phyloP scores from a whole-genome alignment of 1,284 basidiomycete genomes.

The Trametes hirsuta region DNA sequence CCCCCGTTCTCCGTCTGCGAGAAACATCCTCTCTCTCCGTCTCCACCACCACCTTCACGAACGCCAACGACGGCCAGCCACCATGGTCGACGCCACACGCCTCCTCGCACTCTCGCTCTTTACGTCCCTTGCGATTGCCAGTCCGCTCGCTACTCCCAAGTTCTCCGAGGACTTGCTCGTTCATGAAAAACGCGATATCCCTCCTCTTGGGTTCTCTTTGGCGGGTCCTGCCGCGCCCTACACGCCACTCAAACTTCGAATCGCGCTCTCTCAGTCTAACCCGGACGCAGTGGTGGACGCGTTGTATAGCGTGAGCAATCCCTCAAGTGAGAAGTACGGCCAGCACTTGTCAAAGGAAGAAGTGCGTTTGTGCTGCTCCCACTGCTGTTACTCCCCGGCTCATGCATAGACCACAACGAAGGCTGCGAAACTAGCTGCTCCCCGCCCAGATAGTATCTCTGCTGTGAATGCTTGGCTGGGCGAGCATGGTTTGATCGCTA shows the following conservation, averaged over 20 bases:
- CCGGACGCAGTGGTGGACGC: constrained; percentile 39
- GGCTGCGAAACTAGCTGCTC: constrained; percentile 44
- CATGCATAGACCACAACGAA: constrained; percentile 13
- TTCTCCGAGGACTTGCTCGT: constrained; percentile 28
- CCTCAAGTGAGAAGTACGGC: constrained; percentile 35
- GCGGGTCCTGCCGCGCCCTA: constrained; percentile 31
- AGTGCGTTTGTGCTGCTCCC: constrained; percentile 23
- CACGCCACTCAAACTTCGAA: constrained; percentile 34
- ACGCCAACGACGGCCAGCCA: not conserved
- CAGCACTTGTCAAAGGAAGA: constrained; percentile 38
- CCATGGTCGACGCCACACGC: constrained; percentile 19
- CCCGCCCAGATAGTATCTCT: constrained; percentile 38
- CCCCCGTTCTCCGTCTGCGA: no score
- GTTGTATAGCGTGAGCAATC: constrained; percentile 39
- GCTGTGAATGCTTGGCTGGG: constrained; percentile 43
- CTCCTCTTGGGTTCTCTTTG: constrained; percentile 35
- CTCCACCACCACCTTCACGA: not conserved
- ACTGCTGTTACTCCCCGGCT: no score
- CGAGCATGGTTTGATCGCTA: constrained; percentile 38
- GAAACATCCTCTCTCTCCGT: no score
- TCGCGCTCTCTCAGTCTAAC: constrained; percentile 38
- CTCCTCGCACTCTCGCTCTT: constrained; percentile 25
- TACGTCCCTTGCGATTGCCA: constrained; percentile 15
- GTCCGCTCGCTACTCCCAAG: constrained; percentile 6
- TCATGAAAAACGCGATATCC: constrained; percentile 31